phyloP scores from a whole-genome alignment of 73 alveolate genomes.

The Paramecium bursaria region DNA sequence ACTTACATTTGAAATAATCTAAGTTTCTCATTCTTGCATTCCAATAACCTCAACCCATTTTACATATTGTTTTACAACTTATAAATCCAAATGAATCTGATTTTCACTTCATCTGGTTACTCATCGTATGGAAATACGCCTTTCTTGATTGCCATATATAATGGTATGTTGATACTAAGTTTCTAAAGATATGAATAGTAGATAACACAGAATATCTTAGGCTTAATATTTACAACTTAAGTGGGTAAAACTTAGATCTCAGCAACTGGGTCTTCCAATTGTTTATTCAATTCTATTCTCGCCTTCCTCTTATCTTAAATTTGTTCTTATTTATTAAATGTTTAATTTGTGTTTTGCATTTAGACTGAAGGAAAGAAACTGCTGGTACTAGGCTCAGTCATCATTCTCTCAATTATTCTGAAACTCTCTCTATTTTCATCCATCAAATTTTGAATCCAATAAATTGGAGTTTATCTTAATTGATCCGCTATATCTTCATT shows the following conservation, averaged over 20 bases:
- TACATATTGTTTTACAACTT: slow-evolving; percentile 40
- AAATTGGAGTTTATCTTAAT: slow-evolving; percentile 52
- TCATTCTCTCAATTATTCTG: slow-evolving; percentile 38
- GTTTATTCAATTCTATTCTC: slow-evolving; percentile 19
- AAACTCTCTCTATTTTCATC: slow-evolving; percentile 45
- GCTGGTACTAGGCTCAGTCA: slow-evolving; percentile 42
- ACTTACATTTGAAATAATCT: background rate
- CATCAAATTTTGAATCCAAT: slow-evolving; percentile 46
- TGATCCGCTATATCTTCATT: slow-evolving; percentile 17
- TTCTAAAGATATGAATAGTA: slow-evolving; percentile 32
- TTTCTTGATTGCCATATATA: background rate
- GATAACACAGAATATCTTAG: slow-evolving; percentile 33
- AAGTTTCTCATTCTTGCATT: slow-evolving; percentile 38
- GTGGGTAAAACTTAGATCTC: background rate
- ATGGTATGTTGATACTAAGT: slow-evolving; percentile 17
- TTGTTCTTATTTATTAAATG: slow-evolving; percentile 12
- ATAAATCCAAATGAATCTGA: slow-evolving; percentile 37
- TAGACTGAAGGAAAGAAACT: slow-evolving; percentile 53
- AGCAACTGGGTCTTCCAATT: slow-evolving; percentile 6
- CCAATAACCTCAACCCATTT: slow-evolving; percentile 19
- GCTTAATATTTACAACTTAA: background rate
- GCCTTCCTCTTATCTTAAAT: slow-evolving; percentile 17
- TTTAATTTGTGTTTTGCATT: background rate
- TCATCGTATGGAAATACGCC: slow-evolving; percentile 38
- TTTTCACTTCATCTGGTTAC: slow-evolving; percentile 34